These are phyloP conservation scores for Phytopythium sindhum DNA, from an alignment of 352 stramenopile species.

Conservation along the genomic window DNA sequence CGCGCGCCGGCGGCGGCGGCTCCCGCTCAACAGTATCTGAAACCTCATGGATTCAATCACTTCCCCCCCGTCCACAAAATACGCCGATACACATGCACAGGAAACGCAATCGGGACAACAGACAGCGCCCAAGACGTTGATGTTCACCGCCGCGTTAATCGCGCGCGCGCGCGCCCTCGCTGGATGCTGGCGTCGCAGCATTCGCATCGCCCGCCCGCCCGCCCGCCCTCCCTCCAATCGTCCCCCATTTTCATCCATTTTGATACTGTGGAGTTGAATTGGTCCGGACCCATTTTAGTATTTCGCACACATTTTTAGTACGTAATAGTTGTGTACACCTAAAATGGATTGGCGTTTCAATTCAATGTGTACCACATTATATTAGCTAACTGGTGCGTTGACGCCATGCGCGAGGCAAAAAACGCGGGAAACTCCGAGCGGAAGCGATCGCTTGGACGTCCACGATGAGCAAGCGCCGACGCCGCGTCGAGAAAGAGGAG, in stretches of 20 bases:
- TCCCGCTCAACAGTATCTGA: constrained; percentile 38
- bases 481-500: background rate
- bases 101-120: background rate
- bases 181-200: no score
- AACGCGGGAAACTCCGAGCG: background rate
- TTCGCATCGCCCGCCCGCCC: no score
- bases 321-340: no score
- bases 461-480: constrained; percentile 3
- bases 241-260: no score
- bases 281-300: no score
- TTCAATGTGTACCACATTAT: background rate
- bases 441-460: background rate
- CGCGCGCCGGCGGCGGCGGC: background rate
- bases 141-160: no score
- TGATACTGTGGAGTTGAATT: no score
- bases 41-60: constrained; percentile 24
- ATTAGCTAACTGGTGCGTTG: background rate
- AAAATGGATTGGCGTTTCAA: background rate
- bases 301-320: no score
- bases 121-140: no score
- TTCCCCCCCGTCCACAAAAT: constrained; percentile 9
- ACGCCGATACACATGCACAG: background rate
- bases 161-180: no score
- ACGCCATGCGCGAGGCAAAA: background rate
- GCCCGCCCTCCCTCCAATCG: no score